These are phyloP conservation scores for Takashimella koratensis DNA, from an alignment of 1,284 basidiomycete genomes.

Conservation along the genomic window DNA sequence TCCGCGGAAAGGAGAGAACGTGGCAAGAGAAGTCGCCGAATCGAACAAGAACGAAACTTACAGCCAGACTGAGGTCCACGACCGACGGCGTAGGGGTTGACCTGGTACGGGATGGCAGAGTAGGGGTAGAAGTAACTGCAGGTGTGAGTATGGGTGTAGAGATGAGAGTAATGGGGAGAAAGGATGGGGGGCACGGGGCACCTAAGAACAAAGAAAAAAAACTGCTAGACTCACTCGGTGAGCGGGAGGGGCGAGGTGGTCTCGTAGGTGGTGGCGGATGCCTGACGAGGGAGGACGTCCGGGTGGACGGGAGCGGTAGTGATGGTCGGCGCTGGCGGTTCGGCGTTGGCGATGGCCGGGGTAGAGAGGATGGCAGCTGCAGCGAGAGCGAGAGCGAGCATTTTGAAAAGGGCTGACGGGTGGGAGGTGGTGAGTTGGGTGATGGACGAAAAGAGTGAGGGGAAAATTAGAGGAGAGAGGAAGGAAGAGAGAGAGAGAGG, in stretches of 20 bases:
- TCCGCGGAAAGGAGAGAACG: neutral
- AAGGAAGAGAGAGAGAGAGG: neutral
- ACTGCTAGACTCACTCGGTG: constrained; percentile 15
- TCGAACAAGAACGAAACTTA: neutral
- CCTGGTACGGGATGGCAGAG: constrained; percentile 9
- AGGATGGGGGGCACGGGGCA: too few species aligned
- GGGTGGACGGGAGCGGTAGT: neutral
- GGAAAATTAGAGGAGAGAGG: neutral
- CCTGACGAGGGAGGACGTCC: neutral
- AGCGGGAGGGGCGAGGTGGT: constrained; percentile 11
- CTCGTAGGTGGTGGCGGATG: neutral
- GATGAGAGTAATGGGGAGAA: neutral
- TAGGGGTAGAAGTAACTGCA: constrained; percentile 17
- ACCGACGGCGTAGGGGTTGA: constrained; percentile 5
- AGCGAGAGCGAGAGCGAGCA: neutral
- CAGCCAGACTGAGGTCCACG: constrained; percentile 11
- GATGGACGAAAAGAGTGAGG: neutral
- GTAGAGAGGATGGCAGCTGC: neutral
- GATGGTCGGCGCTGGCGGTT: neutral
- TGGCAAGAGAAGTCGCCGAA: neutral
- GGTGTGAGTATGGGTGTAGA: neutral
- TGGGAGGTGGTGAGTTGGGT: neutral
- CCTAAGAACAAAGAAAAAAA: too few species aligned
- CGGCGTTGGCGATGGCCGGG: neutral
- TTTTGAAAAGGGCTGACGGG: neutral